Conservation (phyloP, 2,329 filamentous ascomycete genomes). For the Sporothrix luriei region DNA sequence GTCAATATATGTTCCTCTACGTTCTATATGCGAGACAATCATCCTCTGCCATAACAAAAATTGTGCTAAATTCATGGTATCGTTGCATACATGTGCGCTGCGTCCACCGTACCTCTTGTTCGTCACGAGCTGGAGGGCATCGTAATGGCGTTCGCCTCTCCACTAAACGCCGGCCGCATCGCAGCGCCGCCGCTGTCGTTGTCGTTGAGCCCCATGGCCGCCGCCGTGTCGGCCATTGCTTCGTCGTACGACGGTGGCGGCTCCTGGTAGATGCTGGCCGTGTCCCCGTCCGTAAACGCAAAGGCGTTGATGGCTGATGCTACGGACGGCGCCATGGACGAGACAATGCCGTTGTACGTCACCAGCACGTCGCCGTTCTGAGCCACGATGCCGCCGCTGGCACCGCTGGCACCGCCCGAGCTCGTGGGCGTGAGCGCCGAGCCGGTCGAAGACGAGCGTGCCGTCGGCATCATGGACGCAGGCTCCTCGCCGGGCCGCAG, state of each 20-base stretch:
- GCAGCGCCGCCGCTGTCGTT: background rate
- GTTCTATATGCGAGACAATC: background rate
- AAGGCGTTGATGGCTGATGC: slow-evolving; percentile 32
- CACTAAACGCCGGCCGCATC: slow-evolving; percentile 28
- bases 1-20: background rate
- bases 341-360: slow-evolving; percentile 29
- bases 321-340: slow-evolving; percentile 28
- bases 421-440: background rate
- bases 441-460: background rate
- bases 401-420: slow-evolving; percentile 4
- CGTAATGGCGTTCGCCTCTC: slow-evolving; percentile 17
- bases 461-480: background rate
- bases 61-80: background rate
- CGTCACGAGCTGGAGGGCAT: background rate
- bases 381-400: slow-evolving; percentile 22
- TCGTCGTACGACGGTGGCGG: slow-evolving; percentile 96
- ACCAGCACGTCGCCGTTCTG: slow-evolving; percentile 28
- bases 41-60: background rate
- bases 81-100: background rate
- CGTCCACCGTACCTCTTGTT: background rate
- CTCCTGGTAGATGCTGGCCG: slow-evolving; percentile 58
- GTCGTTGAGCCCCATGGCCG: background rate
- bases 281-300: slow-evolving; percentile 29
- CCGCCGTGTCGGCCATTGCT: slow-evolving; percentile 65
- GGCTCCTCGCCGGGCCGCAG: slow-evolving; percentile 44